These are phyloP conservation scores for Gossypium ekmanianum DNA, from an alignment of 345 rosid species.

Conservation along the genomic window DNA sequence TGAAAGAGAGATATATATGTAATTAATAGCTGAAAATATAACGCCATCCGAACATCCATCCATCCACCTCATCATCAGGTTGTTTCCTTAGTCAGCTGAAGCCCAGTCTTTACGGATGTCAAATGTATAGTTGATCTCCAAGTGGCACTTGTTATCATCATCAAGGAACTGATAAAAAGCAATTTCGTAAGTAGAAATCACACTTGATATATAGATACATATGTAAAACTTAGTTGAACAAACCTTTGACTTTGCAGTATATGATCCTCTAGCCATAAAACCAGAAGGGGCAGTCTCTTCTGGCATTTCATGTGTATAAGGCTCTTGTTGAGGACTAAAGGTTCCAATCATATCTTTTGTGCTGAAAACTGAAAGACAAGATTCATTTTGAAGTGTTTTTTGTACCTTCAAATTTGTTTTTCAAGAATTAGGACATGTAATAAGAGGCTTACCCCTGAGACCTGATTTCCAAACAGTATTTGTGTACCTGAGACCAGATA, in stretches of 20 bases:
- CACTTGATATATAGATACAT: neutral
- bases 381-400: neutral
- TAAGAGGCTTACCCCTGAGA: constrained; percentile 43
- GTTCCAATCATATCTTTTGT: constrained; percentile 75
- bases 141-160: constrained; percentile 68
- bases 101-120: constrained; percentile 74
- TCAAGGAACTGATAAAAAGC: constrained; percentile 53
- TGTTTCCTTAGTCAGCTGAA: constrained; percentile 22
- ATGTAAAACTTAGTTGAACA: neutral
- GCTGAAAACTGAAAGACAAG: constrained; percentile 49
- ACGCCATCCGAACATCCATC: neutral
- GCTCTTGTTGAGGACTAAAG: constrained; percentile 68
- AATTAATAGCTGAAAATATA: neutral
- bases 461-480: constrained; percentile 79
- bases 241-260: constrained; percentile 75
- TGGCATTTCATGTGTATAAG: constrained; percentile 59
- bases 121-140: constrained; percentile 73
- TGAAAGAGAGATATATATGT: neutral
- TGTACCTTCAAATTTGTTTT: neutral
- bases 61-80: neutral
- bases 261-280: constrained; percentile 66
- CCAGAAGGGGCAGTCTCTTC: constrained; percentile 78
- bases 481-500: constrained; percentile 75
- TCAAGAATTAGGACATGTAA: neutral
- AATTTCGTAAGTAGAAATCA: neutral